Base-by-base conservation (phyloP, 164 flowering plant genomes). In the Berberis thunbergii region DNA sequence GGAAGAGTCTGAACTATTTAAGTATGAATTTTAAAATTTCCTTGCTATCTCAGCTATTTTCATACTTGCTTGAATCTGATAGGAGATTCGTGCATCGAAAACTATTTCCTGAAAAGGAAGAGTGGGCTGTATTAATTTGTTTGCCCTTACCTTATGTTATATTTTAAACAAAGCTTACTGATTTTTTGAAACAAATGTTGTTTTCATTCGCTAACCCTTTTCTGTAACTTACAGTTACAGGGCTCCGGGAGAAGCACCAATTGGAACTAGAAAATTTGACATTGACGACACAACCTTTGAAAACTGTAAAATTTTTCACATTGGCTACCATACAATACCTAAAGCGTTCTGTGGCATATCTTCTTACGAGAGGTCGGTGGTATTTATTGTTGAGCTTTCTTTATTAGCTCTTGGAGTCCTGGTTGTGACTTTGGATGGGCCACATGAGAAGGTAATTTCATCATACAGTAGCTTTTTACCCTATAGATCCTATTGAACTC, bases 381-480 rank as follows among this genome's bases (percentile, higher is more conserved):
- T 64, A 82, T 60, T 59, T 90, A 81, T 79, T 86, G 55, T 68
- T 80, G 57, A 68, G 75, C 62, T 43, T 69, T 43, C 41, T 80
- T n/a, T 69, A 49, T 71, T 45, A 7, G 75, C 76, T 45, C 4
- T 67, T 59, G 85, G 75, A 11, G 38, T 80, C 67, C 67, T 83
- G 60, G 77, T 90, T 54, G 44, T 84, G 59, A 78, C 81, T 40
- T 60, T 82, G 70, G 92, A 82, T 73, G 89, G 92, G 52, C 86
- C 87, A 67, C 90, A 88, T 77, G 96, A 79, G 72, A 85, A 90
- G 96, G 98, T 92, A 81, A 13, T 41, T 39, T 43, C 4, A 53
- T 38, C 4, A 7, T 6, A 3, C 26, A 26, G 26, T 26, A 26
- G 26, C 26, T 26, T 26, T 26, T 48, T 45, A 12, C 41, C 41